Base-by-base conservation (phyloP, 2,329 filamentous ascomycete genomes). In the Colletotrichum ledebouriae region DNA sequence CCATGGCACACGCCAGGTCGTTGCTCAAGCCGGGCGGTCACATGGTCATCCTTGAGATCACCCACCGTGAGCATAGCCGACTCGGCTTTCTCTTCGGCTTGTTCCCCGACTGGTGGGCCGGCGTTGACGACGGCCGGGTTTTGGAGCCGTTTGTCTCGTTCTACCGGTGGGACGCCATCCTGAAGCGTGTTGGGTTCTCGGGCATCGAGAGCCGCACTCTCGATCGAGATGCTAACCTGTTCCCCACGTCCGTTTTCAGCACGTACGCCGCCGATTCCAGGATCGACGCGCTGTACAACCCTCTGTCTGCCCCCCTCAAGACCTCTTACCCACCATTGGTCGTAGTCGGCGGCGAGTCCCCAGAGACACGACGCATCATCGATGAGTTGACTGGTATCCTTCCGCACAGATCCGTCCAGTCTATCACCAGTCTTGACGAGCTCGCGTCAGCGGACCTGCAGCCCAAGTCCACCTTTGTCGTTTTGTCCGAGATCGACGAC, bases 11-110 rank as follows among this genome's bases (percentile, higher is more conserved):
- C 53, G 59, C 71, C 1, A 66, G 55, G 13, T 66, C 65, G 60
- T 67, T 80, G 7, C 72, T 82, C 2, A 72, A 73, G 15, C 77
- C 77, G 0, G 72, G 73, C 6, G 80, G 80, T 0, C 73, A 72
- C 34, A 13, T 69, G 2, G 12, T 70, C 13, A 29, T 34, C 3
- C 59, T 37, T 34, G 20, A 70, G 13, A 41, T 55, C 6, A 60
- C 64, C 0, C 13, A 39, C 15, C n/a, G n/a, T 2, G 46, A 59
- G 13, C 25, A 58, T n/a, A 20, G 72, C 6, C 75, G 75, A 34
- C 73, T 34, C 5, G 41, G 52, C 20, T 67, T 33, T 42, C 22
- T 56, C n/a, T 63, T 67, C n/a, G 59, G 78, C 58, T 62, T n/a
- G 65, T 75, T 80, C 2, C 64, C 72, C 0, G 76, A 75, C 13